Base-by-base conservation (phyloP, 169 alveolate genomes). In the Cryptosporidium parvum region DNA sequence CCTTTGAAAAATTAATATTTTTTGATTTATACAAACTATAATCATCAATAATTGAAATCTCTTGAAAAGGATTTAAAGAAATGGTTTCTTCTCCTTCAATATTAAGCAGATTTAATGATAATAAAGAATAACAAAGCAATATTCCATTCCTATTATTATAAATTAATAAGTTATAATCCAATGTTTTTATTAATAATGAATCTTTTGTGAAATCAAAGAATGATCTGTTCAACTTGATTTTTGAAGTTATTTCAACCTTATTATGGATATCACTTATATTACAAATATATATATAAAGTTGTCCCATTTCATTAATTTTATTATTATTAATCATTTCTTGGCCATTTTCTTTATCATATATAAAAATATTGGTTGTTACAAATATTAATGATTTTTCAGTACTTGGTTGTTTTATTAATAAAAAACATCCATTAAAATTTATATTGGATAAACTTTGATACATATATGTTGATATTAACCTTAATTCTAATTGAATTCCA, bases 61-160 rank as follows among this genome's bases (percentile, higher is more conserved):
- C 56, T 23, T 73, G 86, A 58, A 73, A 73, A 4, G 86, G 86
- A 53, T n/a, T 73, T n/a, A 73, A 42, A 37, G 42, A 33, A 6
- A 58, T 10, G 3, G 56, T 58, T 48, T 33, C 45, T n/a, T 16
- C 59, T 23, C 8, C 75, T 26, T 42, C 67, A 52, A 39, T 59
- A 33, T 62, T 51, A 18, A 80, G 39, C 80, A 80, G 45, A 62
- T 80, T 80, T 31, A 80, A 33, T 21, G 75, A 59, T 16, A 80
- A 18, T 26, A 80, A 56, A 14, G 75, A 80, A 23, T 80, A 65
- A 29, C 75, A 80, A 59, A 62, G 31, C 31, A 73, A 16, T 26
- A n/a, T 44, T 16, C 68, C 59, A 33, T 53, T 73, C 14, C 12
- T 18, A 37, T 5, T 26, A 21, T 56, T 73, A 35, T 56, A 73